phyloP scores from a whole-genome alignment of 2,329 filamentous ascomycete species.

The Huntiella bhutanensis region DNA sequence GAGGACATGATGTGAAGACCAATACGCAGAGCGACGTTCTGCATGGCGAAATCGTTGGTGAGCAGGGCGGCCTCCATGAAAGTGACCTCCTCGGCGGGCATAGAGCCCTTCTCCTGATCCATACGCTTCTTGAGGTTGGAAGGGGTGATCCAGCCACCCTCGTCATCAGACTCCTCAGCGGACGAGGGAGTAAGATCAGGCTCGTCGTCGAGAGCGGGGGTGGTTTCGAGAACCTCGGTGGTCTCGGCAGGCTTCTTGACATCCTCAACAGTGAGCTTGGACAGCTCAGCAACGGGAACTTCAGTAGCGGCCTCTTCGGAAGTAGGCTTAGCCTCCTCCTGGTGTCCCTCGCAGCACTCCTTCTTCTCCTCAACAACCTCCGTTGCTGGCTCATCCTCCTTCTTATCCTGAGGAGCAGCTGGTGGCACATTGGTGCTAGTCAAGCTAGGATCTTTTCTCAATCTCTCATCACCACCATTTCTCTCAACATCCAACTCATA shows the following conservation, averaged over 20 bases:
- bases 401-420: constrained; percentile 11
- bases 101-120: constrained; percentile 37
- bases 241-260: background rate
- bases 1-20: constrained; percentile 79
- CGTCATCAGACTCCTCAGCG: constrained; percentile 17
- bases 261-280: background rate
- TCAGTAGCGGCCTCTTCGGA: background rate
- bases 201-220: background rate
- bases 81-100: constrained; percentile 22
- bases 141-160: constrained; percentile 76
- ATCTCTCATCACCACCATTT: constrained; percentile 33
- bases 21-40: constrained; percentile 88
- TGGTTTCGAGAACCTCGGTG: constrained; percentile 1
- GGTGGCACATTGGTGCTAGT: constrained; percentile 6
- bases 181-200: constrained; percentile 13
- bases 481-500: constrained; percentile 90
- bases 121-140: constrained; percentile 77
- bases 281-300: background rate
- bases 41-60: constrained; percentile 93
- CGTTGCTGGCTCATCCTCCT: constrained; percentile 13
- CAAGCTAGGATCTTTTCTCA: constrained; percentile 10
- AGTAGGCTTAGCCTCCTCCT: background rate
- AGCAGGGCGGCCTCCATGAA: constrained; percentile 76
- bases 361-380: background rate
- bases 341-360: background rate